phyloP scores from a whole-genome alignment of 2,329 filamentous ascomycete species.

The Coleophoma eucalyptorum region DNA sequence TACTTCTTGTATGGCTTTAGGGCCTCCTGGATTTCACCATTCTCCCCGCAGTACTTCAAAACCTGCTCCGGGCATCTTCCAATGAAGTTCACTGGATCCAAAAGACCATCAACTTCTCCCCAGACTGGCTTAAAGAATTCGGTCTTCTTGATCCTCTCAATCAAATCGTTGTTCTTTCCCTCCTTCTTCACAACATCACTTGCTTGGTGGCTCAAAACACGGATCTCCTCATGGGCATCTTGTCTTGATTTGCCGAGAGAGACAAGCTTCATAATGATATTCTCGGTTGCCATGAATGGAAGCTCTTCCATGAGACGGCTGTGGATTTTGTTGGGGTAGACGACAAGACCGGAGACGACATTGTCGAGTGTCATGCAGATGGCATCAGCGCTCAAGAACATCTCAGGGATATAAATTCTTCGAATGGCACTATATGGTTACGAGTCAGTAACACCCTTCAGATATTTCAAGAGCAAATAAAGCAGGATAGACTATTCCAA shows the following conservation, averaged over 20 bases:
- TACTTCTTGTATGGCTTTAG: conserved; percentile 39
- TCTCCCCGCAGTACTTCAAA: conserved; percentile 40
- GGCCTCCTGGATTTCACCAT: conserved; percentile 42
- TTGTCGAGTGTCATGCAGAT: conserved; percentile 67
- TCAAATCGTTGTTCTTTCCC: conserved; percentile 1
- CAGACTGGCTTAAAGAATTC: not conserved
- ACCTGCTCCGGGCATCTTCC: conserved; percentile 52
- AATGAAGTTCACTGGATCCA: conserved; percentile 59
- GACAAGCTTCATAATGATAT: conserved; percentile 75
- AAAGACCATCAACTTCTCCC: conserved; percentile 36
- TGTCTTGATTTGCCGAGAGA: conserved; percentile 69
- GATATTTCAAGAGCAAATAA: too few relatives aligned
- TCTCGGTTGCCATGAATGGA: conserved; percentile 78
- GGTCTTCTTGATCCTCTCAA: conserved; percentile 1
- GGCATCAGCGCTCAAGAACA: conserved; percentile 65
- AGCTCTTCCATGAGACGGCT: conserved; percentile 69
- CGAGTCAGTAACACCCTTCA: too few relatives aligned
- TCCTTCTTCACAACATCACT: conserved; percentile 30
- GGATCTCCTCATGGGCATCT: conserved; percentile 84
- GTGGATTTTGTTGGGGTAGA: conserved; percentile 73
- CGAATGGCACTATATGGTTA: conserved; percentile 46
- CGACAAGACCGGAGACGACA: conserved; percentile 60
- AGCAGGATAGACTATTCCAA: too few relatives aligned
- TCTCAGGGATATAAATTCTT: conserved; percentile 59
- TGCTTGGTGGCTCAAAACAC: conserved; percentile 76